Base-by-base conservation (phyloP, 257 asterid genomes). In the Asclepias syriaca region DNA sequence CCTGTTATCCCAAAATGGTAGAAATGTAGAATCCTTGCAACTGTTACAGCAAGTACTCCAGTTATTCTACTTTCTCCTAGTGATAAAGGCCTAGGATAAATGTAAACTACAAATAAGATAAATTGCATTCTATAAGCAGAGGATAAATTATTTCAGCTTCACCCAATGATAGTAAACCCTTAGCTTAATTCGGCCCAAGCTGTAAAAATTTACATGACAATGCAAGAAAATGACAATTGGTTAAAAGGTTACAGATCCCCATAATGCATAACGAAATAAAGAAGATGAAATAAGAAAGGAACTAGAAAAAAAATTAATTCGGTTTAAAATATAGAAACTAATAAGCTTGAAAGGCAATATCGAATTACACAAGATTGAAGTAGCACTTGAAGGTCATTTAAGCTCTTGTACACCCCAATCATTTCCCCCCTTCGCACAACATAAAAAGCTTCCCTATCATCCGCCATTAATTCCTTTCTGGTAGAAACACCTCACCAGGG, bases 371-470 rank as follows among this genome's bases (percentile, higher is more conserved):
- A 83, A 61, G 96, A 83, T 65, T 81, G 85, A 66, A 89, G 88
- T 51, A 88, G 79, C 37, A 93, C 83, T 76, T 93, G 97, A 80
- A 89, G 92, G 86, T 94, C 99, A 72, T 85, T 85, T 10, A 89
- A 81, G 87, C 96, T 94, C 84, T 83, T 94, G 84, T 94, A 94
- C 18, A 94, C 88, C 65, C 97, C 97, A 79, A 79, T 80, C 64
- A 78, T 74, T 64, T 82, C 88, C n/a, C 97, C 95, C 77, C 86
- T 94, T 27, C 88, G 83, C 24, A 91, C 97, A 45, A 94, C 96
- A 77, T 91, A 94, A 78, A 88, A 94, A 7, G 89, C 95, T 65
- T 94, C 96, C 76, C 82, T 89, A 66, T 91, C 99, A 72, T 91
- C 99, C 53, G 86, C 97, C 97, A 91, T 89, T 74, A 48, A 18